Evolutionary conservation across 169 alveolate species (phyloP).

Genomic region (Plasmodium gaboni): DNA sequence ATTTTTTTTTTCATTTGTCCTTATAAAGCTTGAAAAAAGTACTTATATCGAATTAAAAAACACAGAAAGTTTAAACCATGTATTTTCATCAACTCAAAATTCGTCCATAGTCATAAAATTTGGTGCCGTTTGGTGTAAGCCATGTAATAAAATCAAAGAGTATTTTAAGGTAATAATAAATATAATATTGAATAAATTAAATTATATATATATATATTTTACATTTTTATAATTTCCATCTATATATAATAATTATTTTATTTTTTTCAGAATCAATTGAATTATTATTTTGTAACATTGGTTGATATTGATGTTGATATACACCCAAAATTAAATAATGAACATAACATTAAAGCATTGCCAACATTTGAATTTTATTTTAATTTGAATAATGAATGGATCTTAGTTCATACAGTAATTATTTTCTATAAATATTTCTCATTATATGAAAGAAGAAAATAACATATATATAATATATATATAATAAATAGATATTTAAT

Average conservation of each 20-base stretch:
- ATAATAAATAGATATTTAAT: background rate
- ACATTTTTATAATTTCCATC: background rate
- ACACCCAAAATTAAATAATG: slow-evolving; percentile 21
- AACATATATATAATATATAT: background rate
- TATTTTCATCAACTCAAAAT: slow-evolving; percentile 25
- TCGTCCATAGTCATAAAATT: slow-evolving; percentile 46
- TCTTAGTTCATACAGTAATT: slow-evolving; percentile 32
- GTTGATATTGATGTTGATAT: slow-evolving; percentile 61
- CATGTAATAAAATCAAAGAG: slow-evolving; percentile 31
- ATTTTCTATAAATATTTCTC: background rate
- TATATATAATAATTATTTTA: too few relatives aligned
- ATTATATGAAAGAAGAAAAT: background rate
- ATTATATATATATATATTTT: background rate
- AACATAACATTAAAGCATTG: slow-evolving; percentile 27
- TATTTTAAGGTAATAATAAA: slow-evolving; percentile 41
- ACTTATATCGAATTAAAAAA: slow-evolving; percentile 23
- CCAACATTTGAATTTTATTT: slow-evolving; percentile 68
- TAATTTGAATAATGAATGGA: slow-evolving; percentile 49
- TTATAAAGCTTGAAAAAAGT: slow-evolving; percentile 12
- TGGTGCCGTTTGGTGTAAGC: slow-evolving; percentile 71
- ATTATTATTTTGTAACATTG: slow-evolving; percentile 25
- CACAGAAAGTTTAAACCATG: slow-evolving; percentile 8
- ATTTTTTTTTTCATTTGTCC: background rate
- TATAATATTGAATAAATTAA: background rate
- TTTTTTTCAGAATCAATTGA: slow-evolving; percentile 17